Conservation (phyloP, 495 filamentous ascomycete genomes). For the Ramalina intermedia region DNA sequence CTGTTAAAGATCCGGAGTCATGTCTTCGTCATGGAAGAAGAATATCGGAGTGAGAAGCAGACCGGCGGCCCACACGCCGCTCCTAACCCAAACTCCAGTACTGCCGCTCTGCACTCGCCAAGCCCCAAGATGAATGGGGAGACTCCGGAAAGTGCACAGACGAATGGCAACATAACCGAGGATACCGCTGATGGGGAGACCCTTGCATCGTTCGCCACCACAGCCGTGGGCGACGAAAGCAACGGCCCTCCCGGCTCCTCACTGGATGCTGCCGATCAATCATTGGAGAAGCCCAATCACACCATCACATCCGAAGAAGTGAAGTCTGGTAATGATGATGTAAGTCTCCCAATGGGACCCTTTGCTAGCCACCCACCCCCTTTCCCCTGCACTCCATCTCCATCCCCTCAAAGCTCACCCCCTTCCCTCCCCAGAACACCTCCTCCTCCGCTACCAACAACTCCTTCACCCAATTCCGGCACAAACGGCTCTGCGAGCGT, state of each 20-base stretch:
- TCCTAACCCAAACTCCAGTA: conserved; percentile 56
- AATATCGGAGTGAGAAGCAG: conserved; percentile 85
- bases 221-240: conserved; percentile 15
- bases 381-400: too few relatives aligned
- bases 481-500: conserved; percentile 91
- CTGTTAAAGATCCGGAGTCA: conserved; percentile 83
- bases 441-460: conserved; percentile 26
- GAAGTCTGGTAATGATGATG: conserved; percentile 66
- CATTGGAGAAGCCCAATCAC: conserved; percentile 68
- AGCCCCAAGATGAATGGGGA: conserved; percentile 48
- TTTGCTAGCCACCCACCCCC: too few relatives aligned
- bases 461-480: conserved; percentile 60
- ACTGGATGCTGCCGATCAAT: conserved; percentile 26
- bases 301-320: conserved; percentile 69
- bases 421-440: not conserved
- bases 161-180: conserved; percentile 25
- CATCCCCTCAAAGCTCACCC: too few relatives aligned
- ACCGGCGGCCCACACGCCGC: conserved; percentile 36
- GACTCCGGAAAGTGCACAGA: conserved; percentile 20
- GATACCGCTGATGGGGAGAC: conserved; percentile 24
- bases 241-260: conserved; percentile 25
- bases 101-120: conserved; percentile 52
- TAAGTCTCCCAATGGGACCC: conserved; percentile 25
- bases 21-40: conserved; percentile 99
- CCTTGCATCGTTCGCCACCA: conserved; percentile 16